Evolutionary conservation across 176 grass and related monocot species (phyloP).

Genomic region (sorghum (Sorghum bicolor)): Sorghum_bicolor_NCBIv3 NC_012870.2:57490501-57491000

Average conservation of each 20-base stretch:
- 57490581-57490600: constrained; percentile 17
- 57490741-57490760: background rate
- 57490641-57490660: constrained; percentile 40
- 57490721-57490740: background rate
- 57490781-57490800: constrained; percentile 52
- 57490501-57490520: background rate
- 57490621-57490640: constrained; percentile 28
- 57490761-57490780: constrained; percentile 8
- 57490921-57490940: background rate
- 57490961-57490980: constrained; percentile 15
- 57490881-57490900: constrained; percentile 4
- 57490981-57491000: background rate
- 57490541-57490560: constrained; percentile 24
- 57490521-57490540: background rate
- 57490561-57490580: constrained; percentile 77
- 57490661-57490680: background rate
- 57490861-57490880: constrained; percentile 39
- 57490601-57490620: constrained; percentile 35
- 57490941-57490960: background rate
- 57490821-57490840: constrained; percentile 30
- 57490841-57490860: constrained; percentile 17
- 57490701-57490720: background rate
- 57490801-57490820: constrained; percentile 21
- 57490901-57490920: background rate
- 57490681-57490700: background rate